These are phyloP conservation scores for Hericium coralloides DNA, from an alignment of 768 basidiomycete species.

Conservation along the genomic window DNA sequence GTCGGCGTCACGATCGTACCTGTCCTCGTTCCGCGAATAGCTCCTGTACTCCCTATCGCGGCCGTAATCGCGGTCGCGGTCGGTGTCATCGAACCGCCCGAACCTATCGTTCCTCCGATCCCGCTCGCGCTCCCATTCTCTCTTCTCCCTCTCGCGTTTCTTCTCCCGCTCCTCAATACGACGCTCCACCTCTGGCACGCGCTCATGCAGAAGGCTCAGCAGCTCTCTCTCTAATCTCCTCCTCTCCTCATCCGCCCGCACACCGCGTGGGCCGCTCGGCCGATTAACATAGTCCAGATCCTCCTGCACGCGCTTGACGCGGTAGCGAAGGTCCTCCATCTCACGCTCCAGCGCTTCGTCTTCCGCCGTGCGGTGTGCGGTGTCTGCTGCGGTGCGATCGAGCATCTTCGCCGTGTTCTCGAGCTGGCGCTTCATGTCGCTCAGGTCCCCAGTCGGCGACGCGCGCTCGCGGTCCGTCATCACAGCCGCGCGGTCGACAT, in stretches of 20 bases:
- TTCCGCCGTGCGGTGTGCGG: constrained; percentile 55
- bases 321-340: constrained; percentile 76
- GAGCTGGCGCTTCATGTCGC: constrained; percentile 81
- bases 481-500: constrained; percentile 78
- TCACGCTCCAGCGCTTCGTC: constrained; percentile 91
- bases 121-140: constrained; percentile 70
- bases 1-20: constrained; percentile 35
- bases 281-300: constrained; percentile 80
- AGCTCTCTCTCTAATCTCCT: constrained; percentile 84
- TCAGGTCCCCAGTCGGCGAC: constrained; percentile 53
- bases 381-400: constrained; percentile 61
- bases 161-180: constrained; percentile 74
- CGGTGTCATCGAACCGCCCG: constrained; percentile 52
- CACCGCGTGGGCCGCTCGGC: constrained; percentile 51
- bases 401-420: constrained; percentile 73
- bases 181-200: constrained; percentile 84
- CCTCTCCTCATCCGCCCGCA: constrained; percentile 76
- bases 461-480: constrained; percentile 65
- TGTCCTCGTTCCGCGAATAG: constrained; percentile 25
- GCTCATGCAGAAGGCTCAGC: constrained; percentile 78
- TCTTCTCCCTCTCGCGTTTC: constrained; percentile 64
- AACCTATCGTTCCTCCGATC: constrained; percentile 80
- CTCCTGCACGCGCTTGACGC: constrained; percentile 80
- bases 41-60: constrained; percentile 20
- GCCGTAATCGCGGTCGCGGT: constrained; percentile 20